Conservation (phyloP, 306 rosid genomes). For the Purshia tridentata region DNA sequence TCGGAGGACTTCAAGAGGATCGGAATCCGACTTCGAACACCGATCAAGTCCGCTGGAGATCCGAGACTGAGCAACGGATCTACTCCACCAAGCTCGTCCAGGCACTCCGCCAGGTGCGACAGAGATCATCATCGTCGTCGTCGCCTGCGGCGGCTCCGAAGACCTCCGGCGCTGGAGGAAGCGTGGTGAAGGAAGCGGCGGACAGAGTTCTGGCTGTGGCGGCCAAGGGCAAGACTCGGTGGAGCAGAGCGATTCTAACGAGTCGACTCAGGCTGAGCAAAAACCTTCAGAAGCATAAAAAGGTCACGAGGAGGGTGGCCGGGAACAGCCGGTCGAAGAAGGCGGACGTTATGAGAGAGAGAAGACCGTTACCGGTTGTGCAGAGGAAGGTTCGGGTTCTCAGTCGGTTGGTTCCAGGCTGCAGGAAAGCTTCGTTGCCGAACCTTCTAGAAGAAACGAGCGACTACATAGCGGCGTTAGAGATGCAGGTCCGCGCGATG, state of each 20-base stretch:
- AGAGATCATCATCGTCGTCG: constrained; percentile 8
- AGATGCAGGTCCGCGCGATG: constrained; percentile 96
- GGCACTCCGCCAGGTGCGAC: constrained; percentile 52
- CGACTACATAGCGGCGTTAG: constrained; percentile 78
- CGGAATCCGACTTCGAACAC: constrained; percentile 13
- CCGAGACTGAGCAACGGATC: constrained; percentile 63
- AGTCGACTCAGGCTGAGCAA: constrained; percentile 37
- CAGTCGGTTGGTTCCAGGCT: constrained; percentile 85
- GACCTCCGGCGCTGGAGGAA: constrained; percentile 13
- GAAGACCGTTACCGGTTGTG: constrained; percentile 42
- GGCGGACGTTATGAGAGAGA: constrained; percentile 26
- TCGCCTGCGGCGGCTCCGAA: constrained; percentile 13
- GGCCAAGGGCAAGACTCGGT: constrained; percentile 71
- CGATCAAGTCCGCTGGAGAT: constrained; percentile 52
- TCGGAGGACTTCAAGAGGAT: constrained; percentile 17
- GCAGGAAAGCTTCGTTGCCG: constrained; percentile 68
- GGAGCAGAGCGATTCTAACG: constrained; percentile 86
- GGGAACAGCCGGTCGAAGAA: constrained; percentile 40
- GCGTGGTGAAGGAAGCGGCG: constrained; percentile 53
- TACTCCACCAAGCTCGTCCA: constrained; percentile 63
- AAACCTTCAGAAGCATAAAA: constrained; percentile 40
- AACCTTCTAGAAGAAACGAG: constrained; percentile 85
- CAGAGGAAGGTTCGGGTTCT: constrained; percentile 61
- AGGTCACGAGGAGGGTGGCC: constrained; percentile 30
- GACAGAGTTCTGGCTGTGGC: constrained; percentile 70